Conservation (phyloP, 2,329 filamentous ascomycete genomes). For the Colletotrichum sp. region DNA sequence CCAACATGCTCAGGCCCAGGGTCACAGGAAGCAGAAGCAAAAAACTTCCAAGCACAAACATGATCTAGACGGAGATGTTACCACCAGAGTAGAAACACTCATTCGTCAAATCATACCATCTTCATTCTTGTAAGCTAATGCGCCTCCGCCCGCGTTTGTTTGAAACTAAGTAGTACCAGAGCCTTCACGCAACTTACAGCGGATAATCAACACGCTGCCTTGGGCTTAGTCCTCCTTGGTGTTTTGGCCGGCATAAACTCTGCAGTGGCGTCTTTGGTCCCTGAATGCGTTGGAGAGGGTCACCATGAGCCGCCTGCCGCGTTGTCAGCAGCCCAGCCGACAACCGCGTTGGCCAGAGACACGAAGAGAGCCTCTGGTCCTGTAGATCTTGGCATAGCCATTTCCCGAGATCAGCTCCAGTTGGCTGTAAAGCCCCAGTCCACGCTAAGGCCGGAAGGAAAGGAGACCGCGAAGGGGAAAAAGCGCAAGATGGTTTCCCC, state of each 20-base stretch:
- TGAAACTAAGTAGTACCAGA: constrained; percentile 34
- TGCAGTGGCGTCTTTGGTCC: constrained; percentile 42
- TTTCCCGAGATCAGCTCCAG: constrained; percentile 30
- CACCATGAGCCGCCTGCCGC: background rate
- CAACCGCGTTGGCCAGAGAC: background rate
- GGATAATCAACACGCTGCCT: constrained; percentile 74
- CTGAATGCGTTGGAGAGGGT: background rate
- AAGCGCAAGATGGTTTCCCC: background rate
- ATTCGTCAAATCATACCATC: constrained; percentile 34
- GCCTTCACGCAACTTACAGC: constrained; percentile 74
- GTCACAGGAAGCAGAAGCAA: constrained; percentile 2
- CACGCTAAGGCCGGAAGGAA: background rate
- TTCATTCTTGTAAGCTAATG: constrained; percentile 39
- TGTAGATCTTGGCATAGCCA: constrained; percentile 31
- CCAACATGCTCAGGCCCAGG: background rate
- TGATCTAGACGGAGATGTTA: background rate
- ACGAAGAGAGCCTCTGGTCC: constrained; percentile 21
- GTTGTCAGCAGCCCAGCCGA: background rate
- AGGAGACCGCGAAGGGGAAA: background rate
- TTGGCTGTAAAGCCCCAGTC: background rate
- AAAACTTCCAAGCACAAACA: background rate
- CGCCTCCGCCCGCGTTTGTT: background rate
- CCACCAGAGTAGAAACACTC: constrained; percentile 28
- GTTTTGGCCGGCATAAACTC: constrained; percentile 64
- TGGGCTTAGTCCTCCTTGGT: constrained; percentile 73